A percentile compares a stretch with the other conserved stretches of the same genome.
phyloP scores from a whole-genome alignment of 805 yeast genomes.

The Debaryomyces tyrocola region DNA sequence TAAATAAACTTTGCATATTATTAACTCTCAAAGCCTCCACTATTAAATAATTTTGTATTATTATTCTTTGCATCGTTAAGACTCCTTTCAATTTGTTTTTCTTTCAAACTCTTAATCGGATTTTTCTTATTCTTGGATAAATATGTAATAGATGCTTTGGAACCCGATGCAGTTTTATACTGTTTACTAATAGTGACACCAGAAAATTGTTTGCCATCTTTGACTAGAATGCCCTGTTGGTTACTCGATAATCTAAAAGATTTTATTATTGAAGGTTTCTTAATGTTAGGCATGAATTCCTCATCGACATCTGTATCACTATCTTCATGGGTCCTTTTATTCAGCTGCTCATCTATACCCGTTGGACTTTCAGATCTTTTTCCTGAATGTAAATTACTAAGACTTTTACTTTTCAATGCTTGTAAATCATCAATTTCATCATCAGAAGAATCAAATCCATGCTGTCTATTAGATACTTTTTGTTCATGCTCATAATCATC shows the following conservation, averaged over 20 bases:
- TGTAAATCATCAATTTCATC: slow-evolving; percentile 45
- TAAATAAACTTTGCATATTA: not conserved
- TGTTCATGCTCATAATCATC: slow-evolving; percentile 36
- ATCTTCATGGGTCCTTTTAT: slow-evolving; percentile 17
- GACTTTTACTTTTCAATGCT: slow-evolving; percentile 45
- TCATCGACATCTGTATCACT: slow-evolving; percentile 33
- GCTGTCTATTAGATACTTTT: slow-evolving; percentile 31
- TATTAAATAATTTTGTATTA: slow-evolving; percentile 17
- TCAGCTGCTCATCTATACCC: slow-evolving; percentile 17
- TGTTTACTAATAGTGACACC: slow-evolving; percentile 55
- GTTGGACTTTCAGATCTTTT: slow-evolving; percentile 22
- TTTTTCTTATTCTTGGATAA: slow-evolving; percentile 37
- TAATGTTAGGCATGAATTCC: slow-evolving; percentile 39
- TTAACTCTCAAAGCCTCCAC: slow-evolving; percentile 19
- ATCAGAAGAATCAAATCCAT: slow-evolving; percentile 37
- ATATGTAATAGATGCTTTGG: slow-evolving; percentile 58
- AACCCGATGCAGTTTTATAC: slow-evolving; percentile 55
- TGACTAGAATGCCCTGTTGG: slow-evolving; percentile 39
- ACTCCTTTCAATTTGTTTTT: slow-evolving; percentile 24
- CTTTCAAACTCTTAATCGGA: slow-evolving; percentile 24
- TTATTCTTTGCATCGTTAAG: slow-evolving; percentile 20
- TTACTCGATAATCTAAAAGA: slow-evolving; percentile 44
- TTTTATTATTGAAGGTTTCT: slow-evolving; percentile 46
- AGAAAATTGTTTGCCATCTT: slow-evolving; percentile 35
- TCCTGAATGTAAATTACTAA: slow-evolving; percentile 22